Conservation (phyloP, 1,284 basidiomycete species). For the Puccinia hordei region DNA sequence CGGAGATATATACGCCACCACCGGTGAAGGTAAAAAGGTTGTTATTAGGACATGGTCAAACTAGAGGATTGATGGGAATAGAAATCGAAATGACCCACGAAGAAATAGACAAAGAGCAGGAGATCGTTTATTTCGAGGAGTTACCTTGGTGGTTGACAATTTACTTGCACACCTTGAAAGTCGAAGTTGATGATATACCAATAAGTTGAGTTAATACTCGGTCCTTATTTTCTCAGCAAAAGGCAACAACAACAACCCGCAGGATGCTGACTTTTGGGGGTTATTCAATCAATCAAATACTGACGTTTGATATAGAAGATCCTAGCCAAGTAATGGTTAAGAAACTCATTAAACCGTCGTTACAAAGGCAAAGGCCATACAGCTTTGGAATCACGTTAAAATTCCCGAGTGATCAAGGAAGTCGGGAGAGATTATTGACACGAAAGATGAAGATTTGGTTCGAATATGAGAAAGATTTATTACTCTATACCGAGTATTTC, state of each 20-base stretch:
- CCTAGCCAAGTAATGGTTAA: slow-evolving; percentile 64
- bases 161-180: slow-evolving; percentile 76
- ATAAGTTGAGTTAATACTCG: slow-evolving; percentile 49
- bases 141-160: slow-evolving; percentile 91
- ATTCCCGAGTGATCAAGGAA: slow-evolving; percentile 63
- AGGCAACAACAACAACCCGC: not conserved
- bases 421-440: slow-evolving; percentile 50
- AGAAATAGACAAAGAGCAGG: slow-evolving; percentile 59
- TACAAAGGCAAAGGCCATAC: slow-evolving; percentile 70
- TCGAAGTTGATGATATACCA: slow-evolving; percentile 59
- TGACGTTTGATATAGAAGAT: slow-evolving; percentile 5
- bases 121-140: slow-evolving; percentile 79
- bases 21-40: slow-evolving; percentile 71
- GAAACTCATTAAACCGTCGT: slow-evolving; percentile 70
- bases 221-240: not conserved
- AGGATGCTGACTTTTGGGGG: not conserved
- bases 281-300: not conserved
- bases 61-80: slow-evolving; percentile 73
- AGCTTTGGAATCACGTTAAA: slow-evolving; percentile 70
- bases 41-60: slow-evolving; percentile 73
- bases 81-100: slow-evolving; percentile 70
- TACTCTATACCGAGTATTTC: slow-evolving; percentile 92
- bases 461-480: slow-evolving; percentile 79
- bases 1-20: slow-evolving; percentile 59
- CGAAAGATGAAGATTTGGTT: slow-evolving; percentile 70